Evolutionary conservation across 768 basidiomycete species (phyloP).

Genomic region (Mycena leptocephala): DNA sequence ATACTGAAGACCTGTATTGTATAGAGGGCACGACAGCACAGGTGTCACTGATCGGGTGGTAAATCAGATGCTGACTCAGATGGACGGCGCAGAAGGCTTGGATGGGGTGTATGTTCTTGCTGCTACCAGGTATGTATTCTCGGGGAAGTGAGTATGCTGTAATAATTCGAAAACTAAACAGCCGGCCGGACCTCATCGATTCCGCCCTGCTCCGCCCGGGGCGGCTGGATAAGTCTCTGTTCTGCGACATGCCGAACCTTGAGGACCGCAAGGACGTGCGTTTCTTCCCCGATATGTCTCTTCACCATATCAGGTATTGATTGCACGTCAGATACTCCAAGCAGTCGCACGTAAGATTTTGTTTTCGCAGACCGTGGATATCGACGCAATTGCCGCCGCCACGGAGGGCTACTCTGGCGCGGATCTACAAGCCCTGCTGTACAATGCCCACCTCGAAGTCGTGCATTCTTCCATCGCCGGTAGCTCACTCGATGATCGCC

Average conservation of each 20-base stretch:
- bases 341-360: constrained; percentile 84
- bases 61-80: constrained; percentile 97
- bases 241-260: constrained; percentile 91
- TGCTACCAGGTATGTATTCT: constrained; percentile 88
- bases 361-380: constrained; percentile 73
- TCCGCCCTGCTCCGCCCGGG: constrained; percentile 96
- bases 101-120: constrained; percentile 99
- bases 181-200: constrained; percentile 98
- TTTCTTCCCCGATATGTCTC: constrained; percentile 8
- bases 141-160: background rate
- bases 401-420: constrained; percentile 95
- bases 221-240: constrained; percentile 92
- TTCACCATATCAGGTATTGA: background rate
- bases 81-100: constrained; percentile 98
- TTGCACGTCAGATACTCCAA: constrained; percentile 75
- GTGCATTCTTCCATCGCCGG: constrained; percentile 82
- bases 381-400: constrained; percentile 75
- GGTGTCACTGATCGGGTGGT: constrained; percentile 99
- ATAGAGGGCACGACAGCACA: constrained; percentile 96
- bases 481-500: constrained; percentile 43
- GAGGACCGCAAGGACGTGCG: constrained; percentile 88
- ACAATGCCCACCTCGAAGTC: constrained; percentile 96
- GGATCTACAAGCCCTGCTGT: constrained; percentile 94
- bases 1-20: background rate
- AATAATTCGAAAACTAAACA: constrained; percentile 54